These are phyloP conservation scores for Chlorophyllum brunneum DNA, from an alignment of 768 basidiomycete species.

Conservation along the genomic window DNA sequence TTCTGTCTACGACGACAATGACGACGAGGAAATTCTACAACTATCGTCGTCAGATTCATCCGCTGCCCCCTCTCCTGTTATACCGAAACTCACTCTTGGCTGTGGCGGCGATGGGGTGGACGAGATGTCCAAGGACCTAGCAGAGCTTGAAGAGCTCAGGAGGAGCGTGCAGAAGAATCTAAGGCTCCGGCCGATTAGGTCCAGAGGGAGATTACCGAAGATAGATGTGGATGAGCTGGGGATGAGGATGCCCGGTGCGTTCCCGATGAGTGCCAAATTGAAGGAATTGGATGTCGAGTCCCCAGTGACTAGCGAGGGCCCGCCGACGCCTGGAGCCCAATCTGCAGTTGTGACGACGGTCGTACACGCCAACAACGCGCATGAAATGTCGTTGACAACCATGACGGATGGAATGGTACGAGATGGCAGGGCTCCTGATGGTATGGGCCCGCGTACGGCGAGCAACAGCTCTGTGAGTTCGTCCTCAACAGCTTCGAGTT, in stretches of 20 bases:
- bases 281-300: not conserved
- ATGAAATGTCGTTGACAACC: slow-evolving; percentile 3
- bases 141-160: slow-evolving; percentile 63
- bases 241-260: slow-evolving; percentile 21
- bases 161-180: slow-evolving; percentile 74
- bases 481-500: not conserved
- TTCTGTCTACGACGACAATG: slow-evolving; percentile 24
- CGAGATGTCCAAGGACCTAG: slow-evolving; percentile 66
- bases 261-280: slow-evolving; percentile 15
- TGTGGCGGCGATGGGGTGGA: slow-evolving; percentile 25
- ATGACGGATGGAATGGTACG: not conserved
- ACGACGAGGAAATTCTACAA: slow-evolving; percentile 36
- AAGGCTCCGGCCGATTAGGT: slow-evolving; percentile 72
- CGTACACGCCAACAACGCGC: not conserved
- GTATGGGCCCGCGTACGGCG: not conserved
- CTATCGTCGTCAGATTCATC: slow-evolving; percentile 35
- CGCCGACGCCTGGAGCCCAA: not conserved
- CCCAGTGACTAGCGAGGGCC: not conserved
- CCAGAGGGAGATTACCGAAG: slow-evolving; percentile 49
- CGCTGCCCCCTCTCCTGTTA: slow-evolving; percentile 26
- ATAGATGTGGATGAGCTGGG: slow-evolving; percentile 23
- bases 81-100: slow-evolving; percentile 10
- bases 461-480: not conserved
- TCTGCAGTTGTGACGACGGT: slow-evolving; percentile 2
- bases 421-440: not conserved